Conservation (phyloP, 768 basidiomycete genomes). For the Sporobolomyces roseus region DNA sequence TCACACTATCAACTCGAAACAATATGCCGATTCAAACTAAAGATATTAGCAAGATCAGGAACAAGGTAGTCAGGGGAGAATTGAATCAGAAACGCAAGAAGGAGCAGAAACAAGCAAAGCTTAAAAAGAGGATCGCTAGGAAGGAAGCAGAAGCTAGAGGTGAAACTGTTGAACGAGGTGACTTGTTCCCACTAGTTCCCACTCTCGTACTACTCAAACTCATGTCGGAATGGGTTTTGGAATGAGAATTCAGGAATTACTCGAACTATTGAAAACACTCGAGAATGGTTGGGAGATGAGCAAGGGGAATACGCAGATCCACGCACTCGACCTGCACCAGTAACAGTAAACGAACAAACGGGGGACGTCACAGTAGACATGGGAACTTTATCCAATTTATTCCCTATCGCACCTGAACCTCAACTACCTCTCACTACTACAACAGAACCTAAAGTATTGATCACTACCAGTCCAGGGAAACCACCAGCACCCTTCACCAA, state of each 20-base stretch:
- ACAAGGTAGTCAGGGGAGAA: constrained; percentile 40
- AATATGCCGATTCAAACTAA: constrained; percentile 19
- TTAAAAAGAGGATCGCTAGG: constrained; percentile 71
- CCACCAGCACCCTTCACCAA: constrained; percentile 36
- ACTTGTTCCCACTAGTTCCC: constrained; percentile 37
- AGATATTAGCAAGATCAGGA: constrained; percentile 29
- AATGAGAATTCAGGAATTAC: constrained; percentile 25
- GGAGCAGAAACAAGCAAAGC: constrained; percentile 41
- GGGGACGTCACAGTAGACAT: constrained; percentile 52
- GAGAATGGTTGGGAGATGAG: constrained; percentile 58
- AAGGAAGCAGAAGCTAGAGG: constrained; percentile 75
- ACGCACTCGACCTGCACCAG: constrained; percentile 39
- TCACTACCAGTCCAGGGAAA: constrained; percentile 41
- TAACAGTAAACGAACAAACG: constrained; percentile 46
- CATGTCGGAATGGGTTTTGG: too few relatives aligned
- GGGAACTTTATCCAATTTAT: constrained; percentile 43
- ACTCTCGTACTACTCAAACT: background rate
- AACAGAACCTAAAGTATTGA: constrained; percentile 43
- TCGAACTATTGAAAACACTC: constrained; percentile 81
- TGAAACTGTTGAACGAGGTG: constrained; percentile 70
- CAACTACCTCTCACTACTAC: constrained; percentile 52
- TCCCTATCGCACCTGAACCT: constrained; percentile 54
- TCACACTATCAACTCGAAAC: background rate
- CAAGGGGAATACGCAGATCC: constrained; percentile 37
- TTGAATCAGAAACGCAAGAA: constrained; percentile 36